A percentile compares a stretch with the other conserved stretches of the same genome.
Conservation (phyloP, 2,329 filamentous ascomycete genomes). For the Trichophyton simii region DNA sequence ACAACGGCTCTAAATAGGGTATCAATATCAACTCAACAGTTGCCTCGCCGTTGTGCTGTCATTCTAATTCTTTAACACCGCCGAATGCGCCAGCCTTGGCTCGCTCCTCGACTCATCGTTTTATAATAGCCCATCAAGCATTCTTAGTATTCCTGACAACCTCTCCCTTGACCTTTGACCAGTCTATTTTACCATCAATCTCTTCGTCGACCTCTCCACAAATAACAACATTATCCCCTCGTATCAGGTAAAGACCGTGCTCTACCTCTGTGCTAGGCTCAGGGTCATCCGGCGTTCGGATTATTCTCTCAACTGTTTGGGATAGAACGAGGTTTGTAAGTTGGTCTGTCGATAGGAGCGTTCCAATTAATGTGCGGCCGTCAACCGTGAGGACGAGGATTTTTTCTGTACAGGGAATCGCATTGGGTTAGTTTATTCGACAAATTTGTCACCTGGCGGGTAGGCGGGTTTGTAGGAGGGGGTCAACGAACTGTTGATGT, state of each 20-base stretch:
- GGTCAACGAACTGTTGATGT: slow-evolving; percentile 37
- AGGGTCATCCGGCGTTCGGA: slow-evolving; percentile 69
- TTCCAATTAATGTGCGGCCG: slow-evolving; percentile 74
- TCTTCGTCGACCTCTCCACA: slow-evolving; percentile 83
- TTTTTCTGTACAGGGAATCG: slow-evolving; percentile 50
- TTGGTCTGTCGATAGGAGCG: slow-evolving; percentile 74
- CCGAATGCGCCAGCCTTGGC: too few relatives aligned
- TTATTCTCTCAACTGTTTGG: slow-evolving; percentile 76
- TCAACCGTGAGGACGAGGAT: slow-evolving; percentile 86
- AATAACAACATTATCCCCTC: slow-evolving; percentile 87
- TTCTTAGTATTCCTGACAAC: slow-evolving; percentile 80
- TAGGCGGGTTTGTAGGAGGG: background rate
- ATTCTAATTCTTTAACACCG: too few relatives aligned
- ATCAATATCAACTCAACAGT: background rate
- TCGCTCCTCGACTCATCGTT: background rate
- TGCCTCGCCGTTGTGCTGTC: too few relatives aligned
- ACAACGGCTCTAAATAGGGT: background rate
- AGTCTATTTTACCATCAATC: slow-evolving; percentile 81
- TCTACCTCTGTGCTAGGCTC: slow-evolving; percentile 69
- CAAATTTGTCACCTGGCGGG: background rate
- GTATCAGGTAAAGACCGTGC: slow-evolving; percentile 79
- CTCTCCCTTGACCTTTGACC: slow-evolving; percentile 75
- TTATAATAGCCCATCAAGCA: slow-evolving; percentile 23
- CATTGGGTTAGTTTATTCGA: background rate
- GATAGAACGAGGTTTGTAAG: slow-evolving; percentile 84